Evolutionary conservation across 1,284 basidiomycete genomes (phyloP), one percentile per base, ranked within the genome.

Genomic region (Stygiomarasmius scandens): DNA sequence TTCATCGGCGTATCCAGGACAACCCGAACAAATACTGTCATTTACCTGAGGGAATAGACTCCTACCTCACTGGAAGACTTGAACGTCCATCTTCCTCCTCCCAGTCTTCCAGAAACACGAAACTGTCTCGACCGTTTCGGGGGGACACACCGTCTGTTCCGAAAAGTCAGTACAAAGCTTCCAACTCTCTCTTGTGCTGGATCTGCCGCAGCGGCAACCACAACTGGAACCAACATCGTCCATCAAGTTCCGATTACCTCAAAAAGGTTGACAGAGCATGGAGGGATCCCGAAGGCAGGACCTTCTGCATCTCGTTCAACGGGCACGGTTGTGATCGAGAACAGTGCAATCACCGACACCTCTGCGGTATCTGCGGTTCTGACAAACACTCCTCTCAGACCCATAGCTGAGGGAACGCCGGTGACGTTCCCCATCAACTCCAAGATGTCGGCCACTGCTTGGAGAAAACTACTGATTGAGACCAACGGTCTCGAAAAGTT

Each of bases 231-330:
- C 12, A 38, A 20, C 46, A 48, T 16, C 29, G 8, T 2, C n/a
- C n/a, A 19, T 29, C 14, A 6, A 16, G 12, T 16, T 12, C 10
- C 11, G 25, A 49, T 9, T 24, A 16, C 22, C 46, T 29, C 48
- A n/a, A n/a, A n/a, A n/a, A n/a, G n/a, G n/a, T n/a, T n/a, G n/a
- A n/a, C n/a, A n/a, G n/a, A n/a, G n/a, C n/a, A n/a, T n/a, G n/a
- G n/a, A n/a, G n/a, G n/a, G 48, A 27, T 16, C 23, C 38, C 11
- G 2, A 45, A 22, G 51, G 19, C 23, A n/a, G 41, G n/a, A 11
- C 36, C 14, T 56, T 41, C n/a, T 56, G 54, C 25, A 5, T 43
- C 46, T 3, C 6, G n/a, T 56, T 49, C 45, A 43, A 38, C 12
- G 12, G 54, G 8, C 2, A 25, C 14, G 34, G 47, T n/a, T 49